Percentiles rank a stretch among this genome's conserved stretches.
These are phyloP conservation scores for Yamadazyma atlantica DNA, from an alignment of 1,139 yeast species.

Conservation along the genomic window DNA sequence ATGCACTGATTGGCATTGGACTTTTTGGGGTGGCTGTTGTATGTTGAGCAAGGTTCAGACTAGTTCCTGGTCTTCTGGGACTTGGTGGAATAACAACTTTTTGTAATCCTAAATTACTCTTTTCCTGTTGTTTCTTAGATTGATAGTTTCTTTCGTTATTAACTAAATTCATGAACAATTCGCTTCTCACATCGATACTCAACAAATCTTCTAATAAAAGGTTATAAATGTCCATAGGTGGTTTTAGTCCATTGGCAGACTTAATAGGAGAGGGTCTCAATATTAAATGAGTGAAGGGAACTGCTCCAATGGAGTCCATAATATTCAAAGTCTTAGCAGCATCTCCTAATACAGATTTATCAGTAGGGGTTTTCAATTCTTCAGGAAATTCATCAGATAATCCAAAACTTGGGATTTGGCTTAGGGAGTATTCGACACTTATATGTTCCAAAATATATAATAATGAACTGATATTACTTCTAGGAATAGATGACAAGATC, in stretches of 20 bases:
- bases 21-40: slow-evolving; percentile 7
- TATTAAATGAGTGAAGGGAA: slow-evolving; percentile 44
- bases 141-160: slow-evolving; percentile 29
- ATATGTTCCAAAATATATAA: slow-evolving; percentile 40
- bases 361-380: slow-evolving; percentile 16
- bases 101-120: slow-evolving; percentile 23
- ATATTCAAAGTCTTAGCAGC: slow-evolving; percentile 26
- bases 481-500: slow-evolving; percentile 34
- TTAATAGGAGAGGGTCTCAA: slow-evolving; percentile 43
- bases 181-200: slow-evolving; percentile 22
- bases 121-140: slow-evolving; percentile 33
- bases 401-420: slow-evolving; percentile 29
- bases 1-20: slow-evolving; percentile 11
- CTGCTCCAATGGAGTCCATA: slow-evolving; percentile 37
- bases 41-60: neutral
- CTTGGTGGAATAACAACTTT: slow-evolving; percentile 19
- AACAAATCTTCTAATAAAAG: slow-evolving; percentile 31
- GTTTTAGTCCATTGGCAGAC: slow-evolving; percentile 40
- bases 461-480: slow-evolving; percentile 43
- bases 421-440: slow-evolving; percentile 24
- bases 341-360: slow-evolving; percentile 12
- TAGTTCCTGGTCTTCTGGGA: slow-evolving; percentile 13
- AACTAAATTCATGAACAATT: slow-evolving; percentile 28
- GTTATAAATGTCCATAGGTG: slow-evolving; percentile 33
- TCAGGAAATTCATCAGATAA: slow-evolving; percentile 26